These are phyloP conservation scores for Trichophyton verrucosum DNA, from an alignment of 2,329 filamentous ascomycete species.

Conservation along the genomic window DNA sequence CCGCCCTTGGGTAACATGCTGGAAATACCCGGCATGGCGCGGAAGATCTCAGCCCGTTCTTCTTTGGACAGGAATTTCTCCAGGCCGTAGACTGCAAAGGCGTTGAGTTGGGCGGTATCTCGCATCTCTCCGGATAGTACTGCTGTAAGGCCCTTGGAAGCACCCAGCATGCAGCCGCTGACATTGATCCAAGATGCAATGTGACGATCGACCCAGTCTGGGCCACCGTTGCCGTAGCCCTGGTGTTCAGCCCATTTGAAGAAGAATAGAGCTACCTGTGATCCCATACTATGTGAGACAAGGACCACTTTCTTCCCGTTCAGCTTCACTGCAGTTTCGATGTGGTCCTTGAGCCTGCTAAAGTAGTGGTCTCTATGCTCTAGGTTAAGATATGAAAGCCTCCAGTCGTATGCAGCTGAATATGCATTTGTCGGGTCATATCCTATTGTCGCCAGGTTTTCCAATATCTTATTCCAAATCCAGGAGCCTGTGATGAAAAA, in stretches of 20 bases:
- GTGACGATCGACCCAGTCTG: slow-evolving; percentile 78
- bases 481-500: slow-evolving; percentile 77
- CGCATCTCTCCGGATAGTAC: slow-evolving; percentile 95
- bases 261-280: slow-evolving; percentile 76
- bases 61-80: slow-evolving; percentile 89
- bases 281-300: slow-evolving; percentile 94
- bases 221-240: slow-evolving; percentile 66
- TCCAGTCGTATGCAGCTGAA: slow-evolving; percentile 74
- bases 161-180: slow-evolving; percentile 92
- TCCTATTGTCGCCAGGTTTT: slow-evolving; percentile 89
- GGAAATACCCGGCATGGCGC: slow-evolving; percentile 91
- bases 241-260: slow-evolving; percentile 70
- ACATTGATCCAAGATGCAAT: slow-evolving; percentile 97
- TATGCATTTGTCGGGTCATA: slow-evolving; percentile 75
- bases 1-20: slow-evolving; percentile 95
- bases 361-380: slow-evolving; percentile 91
- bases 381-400: slow-evolving; percentile 77
- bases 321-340: slow-evolving; percentile 68
- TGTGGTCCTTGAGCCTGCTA: slow-evolving; percentile 74
- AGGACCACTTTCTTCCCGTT: slow-evolving; percentile 69
- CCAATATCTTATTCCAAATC: slow-evolving; percentile 98
- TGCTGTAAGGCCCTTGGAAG: slow-evolving; percentile 79
- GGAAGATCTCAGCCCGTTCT: slow-evolving; percentile 85
- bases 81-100: slow-evolving; percentile 90
- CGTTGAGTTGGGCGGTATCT: slow-evolving; percentile 90